Percentiles rank a stretch among this genome's conserved stretches.
Evolutionary conservation across 1,284 basidiomycete species (phyloP).

Genomic region (Ganoderma lingzhi): DNA sequence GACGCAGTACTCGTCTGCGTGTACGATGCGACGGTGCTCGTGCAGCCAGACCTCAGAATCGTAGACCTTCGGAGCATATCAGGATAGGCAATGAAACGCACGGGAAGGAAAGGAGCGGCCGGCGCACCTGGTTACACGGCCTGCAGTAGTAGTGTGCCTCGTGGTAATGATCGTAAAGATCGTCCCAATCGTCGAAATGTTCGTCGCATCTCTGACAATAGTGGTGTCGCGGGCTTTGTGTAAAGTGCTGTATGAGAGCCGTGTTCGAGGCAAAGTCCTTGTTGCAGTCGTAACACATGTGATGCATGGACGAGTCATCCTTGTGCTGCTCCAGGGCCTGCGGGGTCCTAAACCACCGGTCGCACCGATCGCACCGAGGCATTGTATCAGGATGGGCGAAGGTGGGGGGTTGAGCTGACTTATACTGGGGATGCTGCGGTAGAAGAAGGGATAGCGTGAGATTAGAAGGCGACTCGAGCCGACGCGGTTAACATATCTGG

Average conservation of each 20-base stretch:
- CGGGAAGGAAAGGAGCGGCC: no score
- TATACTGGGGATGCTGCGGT: conserved; percentile 2
- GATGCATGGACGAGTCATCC: conserved; percentile 40
- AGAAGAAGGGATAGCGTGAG: conserved; percentile 2
- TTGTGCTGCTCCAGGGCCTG: conserved; percentile 38
- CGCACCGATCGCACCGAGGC: conserved; percentile 27
- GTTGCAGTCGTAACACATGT: conserved; percentile 46
- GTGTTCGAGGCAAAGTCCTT: conserved; percentile 28
- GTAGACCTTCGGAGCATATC: conserved; percentile 19
- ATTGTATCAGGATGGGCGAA: conserved; percentile 13
- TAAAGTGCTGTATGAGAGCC: conserved; percentile 33
- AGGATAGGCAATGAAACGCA: not conserved
- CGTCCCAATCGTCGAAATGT: conserved; percentile 30
- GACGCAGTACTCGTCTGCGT: conserved; percentile 37
- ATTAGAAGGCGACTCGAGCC: not conserved
- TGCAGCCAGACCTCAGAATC: conserved; percentile 26
- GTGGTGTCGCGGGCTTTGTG: conserved; percentile 35
- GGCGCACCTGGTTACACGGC: conserved; percentile 29
- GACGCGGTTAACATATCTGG: not conserved
- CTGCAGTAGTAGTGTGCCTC: conserved; percentile 30
- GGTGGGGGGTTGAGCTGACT: not conserved
- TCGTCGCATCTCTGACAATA: conserved; percentile 39
- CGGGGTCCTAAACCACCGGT: conserved; percentile 23
- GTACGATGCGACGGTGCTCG: conserved; percentile 36
- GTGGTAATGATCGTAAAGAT: conserved; percentile 31